Evolutionary conservation across 2,329 filamentous ascomycete species (phyloP).

Genomic region (Aspergillus tanneri): DNA sequence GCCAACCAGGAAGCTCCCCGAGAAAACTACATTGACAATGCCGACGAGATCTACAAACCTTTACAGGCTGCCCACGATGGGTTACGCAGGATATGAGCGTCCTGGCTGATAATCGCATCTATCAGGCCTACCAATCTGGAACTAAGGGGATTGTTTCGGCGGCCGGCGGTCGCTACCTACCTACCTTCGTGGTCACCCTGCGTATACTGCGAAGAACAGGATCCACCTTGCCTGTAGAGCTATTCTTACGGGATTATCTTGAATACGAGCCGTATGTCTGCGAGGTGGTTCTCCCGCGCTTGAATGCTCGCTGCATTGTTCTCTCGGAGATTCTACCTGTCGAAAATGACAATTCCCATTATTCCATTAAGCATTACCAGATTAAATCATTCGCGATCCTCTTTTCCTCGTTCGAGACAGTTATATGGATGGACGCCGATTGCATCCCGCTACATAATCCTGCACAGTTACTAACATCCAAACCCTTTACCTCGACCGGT

Average conservation of each 20-base stretch:
- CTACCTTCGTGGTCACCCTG: slow-evolving; percentile 48
- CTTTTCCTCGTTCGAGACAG: slow-evolving; percentile 59
- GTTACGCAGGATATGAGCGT: slow-evolving; percentile 30
- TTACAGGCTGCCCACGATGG: slow-evolving; percentile 34
- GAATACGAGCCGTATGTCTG: slow-evolving; percentile 40
- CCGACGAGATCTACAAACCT: slow-evolving; percentile 26
- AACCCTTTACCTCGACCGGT: slow-evolving; percentile 54
- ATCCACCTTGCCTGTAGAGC: slow-evolving; percentile 47
- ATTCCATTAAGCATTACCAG: slow-evolving; percentile 42
- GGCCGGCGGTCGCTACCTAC: slow-evolving; percentile 46
- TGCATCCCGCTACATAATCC: slow-evolving; percentile 53
- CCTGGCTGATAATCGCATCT: slow-evolving; percentile 18
- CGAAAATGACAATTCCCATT: not conserved
- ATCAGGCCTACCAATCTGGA: slow-evolving; percentile 28
- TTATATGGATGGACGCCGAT: slow-evolving; percentile 60
- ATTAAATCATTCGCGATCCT: slow-evolving; percentile 59
- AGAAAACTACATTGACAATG: slow-evolving; percentile 28
- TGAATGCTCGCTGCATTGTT: slow-evolving; percentile 40
- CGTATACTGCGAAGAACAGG: slow-evolving; percentile 50
- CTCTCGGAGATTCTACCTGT: slow-evolving; percentile 36
- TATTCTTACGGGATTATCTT: slow-evolving; percentile 32
- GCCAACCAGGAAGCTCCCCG: slow-evolving; percentile 19
- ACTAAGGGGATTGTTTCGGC: slow-evolving; percentile 51
- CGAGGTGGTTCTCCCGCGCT: slow-evolving; percentile 33
- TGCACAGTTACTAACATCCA: slow-evolving; percentile 48